A percentile compares a stretch with the other conserved stretches of the same genome.
Evolutionary conservation across 2,329 filamentous ascomycete species (phyloP).

Genomic region (Sclerotinia sclerotiorum): DNA sequence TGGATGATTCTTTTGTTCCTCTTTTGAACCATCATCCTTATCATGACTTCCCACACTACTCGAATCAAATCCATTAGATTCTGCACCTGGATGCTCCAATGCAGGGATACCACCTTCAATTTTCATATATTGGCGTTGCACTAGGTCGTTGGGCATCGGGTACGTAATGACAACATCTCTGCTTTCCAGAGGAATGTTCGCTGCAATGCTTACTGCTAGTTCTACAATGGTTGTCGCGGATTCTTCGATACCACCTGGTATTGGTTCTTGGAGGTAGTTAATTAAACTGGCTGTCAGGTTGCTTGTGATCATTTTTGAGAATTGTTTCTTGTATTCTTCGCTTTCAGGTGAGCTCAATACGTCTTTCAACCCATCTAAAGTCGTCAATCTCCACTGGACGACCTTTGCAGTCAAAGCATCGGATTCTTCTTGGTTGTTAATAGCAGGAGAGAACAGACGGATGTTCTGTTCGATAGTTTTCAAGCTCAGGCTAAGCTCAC

Average conservation of each 20-base stretch:
- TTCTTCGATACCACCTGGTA: slow-evolving; percentile 79
- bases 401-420: slow-evolving; percentile 86
- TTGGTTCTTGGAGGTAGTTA: slow-evolving; percentile 72
- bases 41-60: slow-evolving; percentile 38
- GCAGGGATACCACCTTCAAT: slow-evolving; percentile 67
- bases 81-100: slow-evolving; percentile 47
- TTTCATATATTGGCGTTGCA: slow-evolving; percentile 80
- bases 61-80: slow-evolving; percentile 35
- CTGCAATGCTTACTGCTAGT: slow-evolving; percentile 79
- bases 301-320: slow-evolving; percentile 69
- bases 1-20: slow-evolving; percentile 35
- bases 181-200: slow-evolving; percentile 86
- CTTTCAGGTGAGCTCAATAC: slow-evolving; percentile 65
- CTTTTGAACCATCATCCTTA: slow-evolving; percentile 38
- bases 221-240: slow-evolving; percentile 92
- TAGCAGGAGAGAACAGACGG: slow-evolving; percentile 69
- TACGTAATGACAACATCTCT: slow-evolving; percentile 88
- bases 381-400: slow-evolving; percentile 89
- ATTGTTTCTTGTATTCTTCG: slow-evolving; percentile 62
- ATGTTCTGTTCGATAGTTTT: slow-evolving; percentile 89
- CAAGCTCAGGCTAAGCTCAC: slow-evolving; percentile 70
- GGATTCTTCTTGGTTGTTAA: slow-evolving; percentile 80
- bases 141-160: slow-evolving; percentile 70
- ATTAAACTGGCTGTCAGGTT: slow-evolving; percentile 69
- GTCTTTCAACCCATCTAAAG: slow-evolving; percentile 82